Evolutionary conservation across 2,329 filamentous ascomycete species (phyloP).

Genomic region (Cladosporium sp.): DNA sequence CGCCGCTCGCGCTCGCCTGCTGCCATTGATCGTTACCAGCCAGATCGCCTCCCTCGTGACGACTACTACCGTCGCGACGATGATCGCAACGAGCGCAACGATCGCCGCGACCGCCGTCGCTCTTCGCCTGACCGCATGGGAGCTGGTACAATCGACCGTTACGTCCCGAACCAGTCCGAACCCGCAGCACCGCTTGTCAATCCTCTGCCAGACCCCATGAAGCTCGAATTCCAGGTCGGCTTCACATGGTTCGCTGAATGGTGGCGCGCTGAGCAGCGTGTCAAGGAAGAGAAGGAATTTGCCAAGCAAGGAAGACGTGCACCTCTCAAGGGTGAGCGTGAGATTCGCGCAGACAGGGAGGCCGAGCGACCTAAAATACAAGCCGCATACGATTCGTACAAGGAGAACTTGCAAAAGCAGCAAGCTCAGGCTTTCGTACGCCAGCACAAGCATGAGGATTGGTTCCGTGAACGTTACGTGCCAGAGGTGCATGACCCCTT

Average conservation of each 20-base stretch:
- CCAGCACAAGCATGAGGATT: slow-evolving; percentile 92
- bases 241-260: slow-evolving; percentile 86
- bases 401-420: slow-evolving; percentile 60
- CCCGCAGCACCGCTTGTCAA: slow-evolving; percentile 55
- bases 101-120: slow-evolving; percentile 61
- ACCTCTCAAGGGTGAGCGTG: slow-evolving; percentile 60
- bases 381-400: slow-evolving; percentile 65
- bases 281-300: slow-evolving; percentile 78
- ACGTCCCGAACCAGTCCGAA: slow-evolving; percentile 68
- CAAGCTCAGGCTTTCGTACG: slow-evolving; percentile 79
- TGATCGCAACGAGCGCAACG: slow-evolving; percentile 60
- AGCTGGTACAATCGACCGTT: slow-evolving; percentile 73
- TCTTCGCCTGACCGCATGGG: slow-evolving; percentile 49
- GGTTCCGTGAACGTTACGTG: slow-evolving; percentile 95
- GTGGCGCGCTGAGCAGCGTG: slow-evolving; percentile 80
- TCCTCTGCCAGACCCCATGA: slow-evolving; percentile 70
- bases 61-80: slow-evolving; percentile 65
- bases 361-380: slow-evolving; percentile 79
- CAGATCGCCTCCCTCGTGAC: slow-evolving; percentile 64
- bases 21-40: slow-evolving; percentile 75
- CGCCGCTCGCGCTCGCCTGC: slow-evolving; percentile 73
- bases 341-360: slow-evolving; percentile 71
- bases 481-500: slow-evolving; percentile 76
- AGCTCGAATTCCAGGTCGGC: slow-evolving; percentile 75
- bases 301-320: slow-evolving; percentile 67